A percentile compares a stretch with the other conserved stretches of the same genome.
Evolutionary conservation across 164 flowering plant genomes (phyloP).

Genomic region (Sextonia rubra): DNA sequence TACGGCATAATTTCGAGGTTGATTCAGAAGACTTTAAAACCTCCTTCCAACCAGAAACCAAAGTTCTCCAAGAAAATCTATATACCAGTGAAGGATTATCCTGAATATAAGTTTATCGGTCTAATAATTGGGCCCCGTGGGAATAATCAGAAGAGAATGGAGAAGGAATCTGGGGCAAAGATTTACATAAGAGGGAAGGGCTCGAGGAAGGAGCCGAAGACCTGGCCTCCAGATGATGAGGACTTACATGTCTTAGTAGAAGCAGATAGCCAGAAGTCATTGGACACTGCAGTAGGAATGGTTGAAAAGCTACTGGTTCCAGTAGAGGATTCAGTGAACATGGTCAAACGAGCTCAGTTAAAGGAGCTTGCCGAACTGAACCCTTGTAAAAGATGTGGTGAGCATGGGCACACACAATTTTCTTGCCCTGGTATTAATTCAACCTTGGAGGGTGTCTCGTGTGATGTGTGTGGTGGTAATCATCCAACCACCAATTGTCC

Average conservation of each 20-base stretch:
- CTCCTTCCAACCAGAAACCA: slow-evolving; percentile 23
- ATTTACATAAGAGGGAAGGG: slow-evolving; percentile 41
- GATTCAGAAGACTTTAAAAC: slow-evolving; percentile 28
- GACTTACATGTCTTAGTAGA: slow-evolving; percentile 46
- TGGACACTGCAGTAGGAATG: slow-evolving; percentile 37
- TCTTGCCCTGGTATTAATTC: slow-evolving; percentile 18
- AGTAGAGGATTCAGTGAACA: slow-evolving; percentile 16
- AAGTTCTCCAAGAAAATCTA: slow-evolving; percentile 40
- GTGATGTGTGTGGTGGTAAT: slow-evolving; percentile 1
- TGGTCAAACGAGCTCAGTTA: slow-evolving; percentile 31
- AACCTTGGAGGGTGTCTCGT: neutral
- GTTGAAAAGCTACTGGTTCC: slow-evolving; percentile 45
- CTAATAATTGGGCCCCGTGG: slow-evolving; percentile 48
- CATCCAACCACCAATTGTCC: slow-evolving; percentile 21
- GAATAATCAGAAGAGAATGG: slow-evolving; percentile 39
- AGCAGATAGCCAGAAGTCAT: slow-evolving; percentile 31
- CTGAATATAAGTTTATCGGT: slow-evolving; percentile 42
- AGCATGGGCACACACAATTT: slow-evolving; percentile 23
- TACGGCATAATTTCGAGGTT: slow-evolving; percentile 27
- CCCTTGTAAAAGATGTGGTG: slow-evolving; percentile 13
- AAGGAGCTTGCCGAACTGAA: slow-evolving; percentile 32
- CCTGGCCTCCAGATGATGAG: slow-evolving; percentile 23
- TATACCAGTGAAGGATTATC: slow-evolving; percentile 43
- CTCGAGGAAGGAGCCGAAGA: slow-evolving; percentile 10
- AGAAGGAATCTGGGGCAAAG: slow-evolving; percentile 44